Conservation (phyloP, 2,329 filamentous ascomycete species). For the Botrytis hyacinthi region DNA sequence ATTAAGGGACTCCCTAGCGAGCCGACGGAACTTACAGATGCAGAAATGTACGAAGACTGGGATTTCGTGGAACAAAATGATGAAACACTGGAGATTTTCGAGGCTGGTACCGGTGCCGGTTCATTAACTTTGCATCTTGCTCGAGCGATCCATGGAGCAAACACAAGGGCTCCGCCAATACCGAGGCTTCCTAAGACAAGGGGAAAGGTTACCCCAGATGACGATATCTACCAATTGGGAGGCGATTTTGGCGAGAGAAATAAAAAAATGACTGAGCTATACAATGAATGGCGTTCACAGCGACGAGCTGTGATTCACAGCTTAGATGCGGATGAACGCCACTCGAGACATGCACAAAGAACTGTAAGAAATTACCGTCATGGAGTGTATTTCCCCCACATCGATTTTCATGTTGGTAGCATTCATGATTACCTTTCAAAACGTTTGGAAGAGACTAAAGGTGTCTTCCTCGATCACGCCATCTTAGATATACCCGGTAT, state of each 20-base stretch:
- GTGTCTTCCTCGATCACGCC: slow-evolving; percentile 68
- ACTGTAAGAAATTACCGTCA: slow-evolving; percentile 65
- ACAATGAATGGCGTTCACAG: slow-evolving; percentile 36
- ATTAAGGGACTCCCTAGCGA: neutral
- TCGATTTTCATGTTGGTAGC: slow-evolving; percentile 72
- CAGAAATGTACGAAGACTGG: neutral
- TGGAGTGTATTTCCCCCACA: slow-evolving; percentile 66
- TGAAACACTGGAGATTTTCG: slow-evolving; percentile 67
- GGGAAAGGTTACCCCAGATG: neutral
- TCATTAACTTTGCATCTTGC: slow-evolving; percentile 73
- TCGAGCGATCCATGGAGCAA: slow-evolving; percentile 72
- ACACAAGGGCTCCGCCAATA: slow-evolving; percentile 51
- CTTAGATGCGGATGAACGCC: slow-evolving; percentile 61
- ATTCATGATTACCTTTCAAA: slow-evolving; percentile 61
- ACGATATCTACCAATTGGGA: neutral
- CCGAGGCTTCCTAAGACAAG: neutral
- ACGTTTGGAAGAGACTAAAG: slow-evolving; percentile 46
- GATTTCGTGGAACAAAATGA: slow-evolving; percentile 13
- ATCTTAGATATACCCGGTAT: slow-evolving; percentile 72
- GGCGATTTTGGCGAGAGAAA: neutral
- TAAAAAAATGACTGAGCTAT: neutral
- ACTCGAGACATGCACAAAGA: slow-evolving; percentile 62
- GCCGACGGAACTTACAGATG: neutral
- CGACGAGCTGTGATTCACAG: slow-evolving; percentile 73
- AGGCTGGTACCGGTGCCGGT: slow-evolving; percentile 84